Evolutionary conservation across 2,329 filamentous ascomycete genomes (phyloP).

Genomic region (Aspergillus aculeatus): DNA sequence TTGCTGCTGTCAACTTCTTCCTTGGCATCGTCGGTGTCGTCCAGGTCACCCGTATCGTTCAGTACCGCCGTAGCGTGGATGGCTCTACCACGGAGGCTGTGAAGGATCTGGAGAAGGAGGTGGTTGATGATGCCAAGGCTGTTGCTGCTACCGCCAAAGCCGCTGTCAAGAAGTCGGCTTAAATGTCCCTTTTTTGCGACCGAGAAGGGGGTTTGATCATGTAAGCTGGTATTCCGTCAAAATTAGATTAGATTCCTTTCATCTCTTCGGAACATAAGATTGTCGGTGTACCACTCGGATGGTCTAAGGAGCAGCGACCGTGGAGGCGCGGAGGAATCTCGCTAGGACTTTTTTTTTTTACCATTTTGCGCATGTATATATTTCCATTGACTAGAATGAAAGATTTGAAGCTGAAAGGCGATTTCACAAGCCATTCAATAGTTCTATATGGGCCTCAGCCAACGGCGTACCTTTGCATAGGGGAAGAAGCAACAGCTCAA

Average conservation of each 20-base stretch:
- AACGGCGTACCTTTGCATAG: too few species aligned
- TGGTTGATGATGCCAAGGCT: slow-evolving; percentile 37
- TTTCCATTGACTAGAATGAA: slow-evolving; percentile 4
- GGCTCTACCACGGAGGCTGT: slow-evolving; percentile 38
- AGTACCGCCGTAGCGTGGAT: slow-evolving; percentile 61
- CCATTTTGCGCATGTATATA: slow-evolving; percentile 3
- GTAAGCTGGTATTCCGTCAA: neutral
- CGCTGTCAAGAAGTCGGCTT: slow-evolving; percentile 34
- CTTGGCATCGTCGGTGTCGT: slow-evolving; percentile 82
- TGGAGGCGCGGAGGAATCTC: neutral
- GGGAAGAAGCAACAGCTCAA: too few species aligned
- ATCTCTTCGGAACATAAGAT: neutral
- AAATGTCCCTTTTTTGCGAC: slow-evolving; percentile 1
- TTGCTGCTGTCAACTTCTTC: slow-evolving; percentile 98
- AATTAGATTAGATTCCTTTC: neutral
- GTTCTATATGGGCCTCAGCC: too few species aligned
- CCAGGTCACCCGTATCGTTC: slow-evolving; percentile 74
- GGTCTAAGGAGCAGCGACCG: neutral
- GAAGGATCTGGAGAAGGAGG: slow-evolving; percentile 40
- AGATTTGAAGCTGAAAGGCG: neutral
- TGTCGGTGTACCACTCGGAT: neutral
- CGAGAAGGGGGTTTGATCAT: slow-evolving; percentile 16
- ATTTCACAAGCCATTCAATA: neutral
- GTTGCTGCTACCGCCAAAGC: slow-evolving; percentile 31
- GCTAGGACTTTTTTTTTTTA: neutral